These are phyloP conservation scores for Boeremia lycopersici DNA, from an alignment of 2,329 filamentous ascomycete genomes.

Conservation along the genomic window DNA sequence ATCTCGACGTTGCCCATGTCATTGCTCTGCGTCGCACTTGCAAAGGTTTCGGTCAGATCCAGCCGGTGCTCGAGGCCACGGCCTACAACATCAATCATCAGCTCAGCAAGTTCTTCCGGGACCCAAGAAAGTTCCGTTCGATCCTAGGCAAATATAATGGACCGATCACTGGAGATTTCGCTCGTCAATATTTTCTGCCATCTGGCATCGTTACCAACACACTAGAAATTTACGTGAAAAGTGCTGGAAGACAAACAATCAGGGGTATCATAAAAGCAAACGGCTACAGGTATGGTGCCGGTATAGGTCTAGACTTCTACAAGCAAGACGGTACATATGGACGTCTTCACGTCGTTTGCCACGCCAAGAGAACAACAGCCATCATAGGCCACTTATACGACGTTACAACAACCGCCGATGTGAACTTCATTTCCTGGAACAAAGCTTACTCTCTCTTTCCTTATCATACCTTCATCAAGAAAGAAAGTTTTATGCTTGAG, in stretches of 20 bases:
- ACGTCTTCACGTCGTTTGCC: too few relatives aligned
- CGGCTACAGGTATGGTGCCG: too few relatives aligned
- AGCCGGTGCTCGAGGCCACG: neutral
- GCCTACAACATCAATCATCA: neutral
- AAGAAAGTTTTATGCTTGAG: neutral
- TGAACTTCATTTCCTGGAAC: slow-evolving; percentile 15
- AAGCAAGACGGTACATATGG: too few relatives aligned
- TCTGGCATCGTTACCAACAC: neutral
- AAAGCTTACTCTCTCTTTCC: slow-evolving; percentile 12
- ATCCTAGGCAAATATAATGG: neutral
- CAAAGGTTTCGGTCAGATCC: slow-evolving; percentile 9
- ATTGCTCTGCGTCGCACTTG: neutral
- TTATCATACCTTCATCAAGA: neutral
- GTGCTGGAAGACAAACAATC: neutral
- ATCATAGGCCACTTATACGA: neutral
- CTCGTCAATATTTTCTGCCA: neutral
- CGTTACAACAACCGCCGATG: neutral
- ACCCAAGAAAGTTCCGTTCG: slow-evolving; percentile 5
- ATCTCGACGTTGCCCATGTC: neutral
- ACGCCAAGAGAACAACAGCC: too few relatives aligned
- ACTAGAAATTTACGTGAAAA: neutral
- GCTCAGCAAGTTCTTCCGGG: neutral
- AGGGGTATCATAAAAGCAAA: too few relatives aligned
- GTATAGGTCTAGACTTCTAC: too few relatives aligned
- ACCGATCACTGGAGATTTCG: neutral